Base-by-base conservation (phyloP, 116 monocot species). In the Thalassia testudinum region DNA sequence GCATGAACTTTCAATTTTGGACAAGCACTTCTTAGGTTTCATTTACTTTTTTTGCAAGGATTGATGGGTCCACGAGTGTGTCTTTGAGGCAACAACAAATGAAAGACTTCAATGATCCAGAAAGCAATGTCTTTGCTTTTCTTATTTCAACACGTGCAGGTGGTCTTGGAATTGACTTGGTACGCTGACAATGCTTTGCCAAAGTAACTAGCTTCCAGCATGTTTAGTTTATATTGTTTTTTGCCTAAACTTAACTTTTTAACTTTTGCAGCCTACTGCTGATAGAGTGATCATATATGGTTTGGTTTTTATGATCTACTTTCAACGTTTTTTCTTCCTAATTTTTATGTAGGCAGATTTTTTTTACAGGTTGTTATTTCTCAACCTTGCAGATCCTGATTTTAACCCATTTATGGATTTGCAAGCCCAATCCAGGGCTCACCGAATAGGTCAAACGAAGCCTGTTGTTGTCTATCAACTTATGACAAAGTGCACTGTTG, bases 111-210 rank as follows among this genome's bases (percentile, higher is more conserved):
- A 78, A 78, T 37, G 48, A 57, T 43, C 62, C 52, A 7, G 59
- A 66, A 17, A 66, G 73, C 43, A 37, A 66, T 16, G 61, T 62
- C 47, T 78, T 73, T 61, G 47, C 73, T 19, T 78, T 78, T 50
- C 69, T 78, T 42, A 78, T 73, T 56, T 78, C 78, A 52, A 78
- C 78, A 38, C 73, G 78, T 58, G 78, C 78, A 21, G 78, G 78
- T 58, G 78, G 73, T 13, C 43, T 78, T 18, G 78, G 78, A 43
- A 73, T 78, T 11, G 73, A 78, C 51, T 60, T 73, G 68, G 78
- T 78, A 73, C 51, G 13, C n/a, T 25, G 2, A 45, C 15, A 2
- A 45, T 45, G 15, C 19, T 45, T 16, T 45, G 40, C 40, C 15
- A 45, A 6, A 20, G 15, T 6, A 5, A 45, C 4, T 1, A 16